Conservation (phyloP, 768 basidiomycete genomes). For the Fomitopsis serialis region DNA sequence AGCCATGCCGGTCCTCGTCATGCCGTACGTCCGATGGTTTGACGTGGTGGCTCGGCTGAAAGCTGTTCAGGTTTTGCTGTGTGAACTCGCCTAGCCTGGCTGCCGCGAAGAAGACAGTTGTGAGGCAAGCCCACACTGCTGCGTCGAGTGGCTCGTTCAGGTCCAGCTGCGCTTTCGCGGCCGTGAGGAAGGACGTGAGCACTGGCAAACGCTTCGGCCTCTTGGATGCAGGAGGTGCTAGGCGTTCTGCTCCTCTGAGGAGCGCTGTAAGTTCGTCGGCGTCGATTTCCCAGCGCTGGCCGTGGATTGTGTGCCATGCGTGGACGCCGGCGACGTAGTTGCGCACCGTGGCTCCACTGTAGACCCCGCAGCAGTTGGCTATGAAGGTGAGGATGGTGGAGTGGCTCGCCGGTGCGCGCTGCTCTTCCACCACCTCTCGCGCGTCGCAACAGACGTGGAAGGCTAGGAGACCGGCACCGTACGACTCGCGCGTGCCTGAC, state of each 20-base stretch:
- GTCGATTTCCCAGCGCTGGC: slow-evolving; percentile 26
- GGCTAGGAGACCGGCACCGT: slow-evolving; percentile 31
- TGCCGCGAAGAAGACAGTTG: slow-evolving; percentile 31
- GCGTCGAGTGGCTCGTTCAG: slow-evolving; percentile 10
- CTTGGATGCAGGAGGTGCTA: slow-evolving; percentile 27
- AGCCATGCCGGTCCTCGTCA: slow-evolving; percentile 20
- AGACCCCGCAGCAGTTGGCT: slow-evolving; percentile 20
- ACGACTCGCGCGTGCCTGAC: slow-evolving; percentile 25
- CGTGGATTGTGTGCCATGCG: slow-evolving; percentile 44
- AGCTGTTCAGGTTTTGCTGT: slow-evolving; percentile 24
- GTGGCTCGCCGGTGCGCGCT: slow-evolving; percentile 23
- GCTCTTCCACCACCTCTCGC: slow-evolving; percentile 27
- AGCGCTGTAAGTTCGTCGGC: slow-evolving; percentile 21
- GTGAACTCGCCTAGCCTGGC: slow-evolving; percentile 35
- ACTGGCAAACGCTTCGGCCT: slow-evolving; percentile 25
- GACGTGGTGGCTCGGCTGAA: slow-evolving; percentile 26
- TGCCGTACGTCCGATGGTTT: slow-evolving; percentile 18
- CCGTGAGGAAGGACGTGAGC: slow-evolving; percentile 8
- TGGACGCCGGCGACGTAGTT: slow-evolving; percentile 35
- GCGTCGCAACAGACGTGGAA: slow-evolving; percentile 18
- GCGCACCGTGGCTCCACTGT: slow-evolving; percentile 4
- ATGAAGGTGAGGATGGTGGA: slow-evolving; percentile 21
- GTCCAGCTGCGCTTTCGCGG: slow-evolving; percentile 8
- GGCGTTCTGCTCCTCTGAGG: slow-evolving; percentile 23
- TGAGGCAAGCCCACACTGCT: slow-evolving; percentile 1